These are phyloP conservation scores for Coccomyxa sp. DNA, from an alignment of 139 green algal genomes.

Conservation along the genomic window DNA sequence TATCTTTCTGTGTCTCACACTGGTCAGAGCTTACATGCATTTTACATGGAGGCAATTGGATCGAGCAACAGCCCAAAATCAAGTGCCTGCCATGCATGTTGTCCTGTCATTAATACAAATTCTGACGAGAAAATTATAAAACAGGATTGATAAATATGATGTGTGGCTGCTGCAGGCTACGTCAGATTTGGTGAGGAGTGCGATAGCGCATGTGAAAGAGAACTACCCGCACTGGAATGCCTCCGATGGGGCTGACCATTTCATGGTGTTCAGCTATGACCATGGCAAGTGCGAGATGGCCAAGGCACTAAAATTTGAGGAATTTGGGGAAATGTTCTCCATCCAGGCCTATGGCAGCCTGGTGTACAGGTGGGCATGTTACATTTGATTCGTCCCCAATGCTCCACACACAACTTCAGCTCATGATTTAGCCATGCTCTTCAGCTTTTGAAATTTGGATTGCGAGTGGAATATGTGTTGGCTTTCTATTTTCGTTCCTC, in stretches of 20 bases:
- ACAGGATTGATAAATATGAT: background rate
- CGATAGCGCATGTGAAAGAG: background rate
- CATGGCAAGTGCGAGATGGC: background rate
- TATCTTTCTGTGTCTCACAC: background rate
- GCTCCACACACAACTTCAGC: background rate
- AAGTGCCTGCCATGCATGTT: no score
- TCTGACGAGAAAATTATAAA: background rate
- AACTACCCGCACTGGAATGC: constrained; percentile 1
- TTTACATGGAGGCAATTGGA: background rate
- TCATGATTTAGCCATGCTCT: no score
- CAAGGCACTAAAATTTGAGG: background rate
- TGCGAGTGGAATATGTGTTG: no score
- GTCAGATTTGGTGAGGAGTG: background rate
- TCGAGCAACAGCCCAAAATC: no score
- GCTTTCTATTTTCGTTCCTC: no score
- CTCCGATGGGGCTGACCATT: background rate
- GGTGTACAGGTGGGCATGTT: background rate
- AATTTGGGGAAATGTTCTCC: constrained; percentile 3
- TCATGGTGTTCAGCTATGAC: constrained; percentile 10
- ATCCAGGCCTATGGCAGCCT: constrained; percentile 3
- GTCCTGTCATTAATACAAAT: background rate
- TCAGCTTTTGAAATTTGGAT: no score
- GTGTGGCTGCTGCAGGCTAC: background rate
- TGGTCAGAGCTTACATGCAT: background rate
- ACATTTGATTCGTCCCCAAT: background rate